phyloP scores from a whole-genome alignment of 1,284 basidiomycete species.

The Moesziomyces globuligerus region DNA sequence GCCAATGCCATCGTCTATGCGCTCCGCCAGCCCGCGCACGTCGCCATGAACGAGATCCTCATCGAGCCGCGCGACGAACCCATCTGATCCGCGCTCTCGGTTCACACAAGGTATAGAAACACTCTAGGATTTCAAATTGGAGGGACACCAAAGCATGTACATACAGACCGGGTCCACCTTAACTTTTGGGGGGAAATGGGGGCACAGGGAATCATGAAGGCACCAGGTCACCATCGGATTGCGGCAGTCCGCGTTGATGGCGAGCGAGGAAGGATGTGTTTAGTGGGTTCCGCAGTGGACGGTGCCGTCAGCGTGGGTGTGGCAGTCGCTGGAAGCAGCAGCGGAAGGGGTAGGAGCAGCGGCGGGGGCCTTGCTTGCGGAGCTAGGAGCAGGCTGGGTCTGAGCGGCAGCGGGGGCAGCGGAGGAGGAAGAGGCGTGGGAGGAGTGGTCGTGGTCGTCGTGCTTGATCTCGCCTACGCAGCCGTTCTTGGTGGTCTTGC shows the following conservation, averaged over 20 bases:
- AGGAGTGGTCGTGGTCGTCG: conserved; percentile 3
- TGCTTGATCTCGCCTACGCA: conserved; percentile 24
- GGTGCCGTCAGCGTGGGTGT: conserved; percentile 42
- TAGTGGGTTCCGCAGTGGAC: conserved; percentile 43
- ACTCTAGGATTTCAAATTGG: not conserved
- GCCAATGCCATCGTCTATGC: conserved; percentile 64
- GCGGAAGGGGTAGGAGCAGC: not conserved
- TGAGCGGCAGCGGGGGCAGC: not conserved
- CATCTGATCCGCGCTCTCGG: conserved; percentile 45
- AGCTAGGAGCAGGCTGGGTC: no score
- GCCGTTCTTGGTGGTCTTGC: conserved; percentile 65
- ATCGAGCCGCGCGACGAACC: conserved; percentile 58
- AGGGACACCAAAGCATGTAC: not conserved
- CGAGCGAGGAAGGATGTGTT: not conserved
- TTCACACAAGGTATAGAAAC: no score
- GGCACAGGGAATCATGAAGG: no score
- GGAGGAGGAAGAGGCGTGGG: not conserved
- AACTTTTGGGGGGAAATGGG: not conserved
- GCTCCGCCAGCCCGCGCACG: conserved; percentile 59
- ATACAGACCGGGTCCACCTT: no score
- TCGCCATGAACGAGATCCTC: conserved; percentile 63
- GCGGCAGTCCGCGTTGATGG: not conserved
- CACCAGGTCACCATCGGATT: no score
- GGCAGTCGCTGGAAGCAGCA: conserved; percentile 23
- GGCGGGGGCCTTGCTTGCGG: not conserved